Evolutionary conservation across 2,329 filamentous ascomycete genomes (phyloP).

Genomic region (Lasiodiplodia gonubiensis): DNA sequence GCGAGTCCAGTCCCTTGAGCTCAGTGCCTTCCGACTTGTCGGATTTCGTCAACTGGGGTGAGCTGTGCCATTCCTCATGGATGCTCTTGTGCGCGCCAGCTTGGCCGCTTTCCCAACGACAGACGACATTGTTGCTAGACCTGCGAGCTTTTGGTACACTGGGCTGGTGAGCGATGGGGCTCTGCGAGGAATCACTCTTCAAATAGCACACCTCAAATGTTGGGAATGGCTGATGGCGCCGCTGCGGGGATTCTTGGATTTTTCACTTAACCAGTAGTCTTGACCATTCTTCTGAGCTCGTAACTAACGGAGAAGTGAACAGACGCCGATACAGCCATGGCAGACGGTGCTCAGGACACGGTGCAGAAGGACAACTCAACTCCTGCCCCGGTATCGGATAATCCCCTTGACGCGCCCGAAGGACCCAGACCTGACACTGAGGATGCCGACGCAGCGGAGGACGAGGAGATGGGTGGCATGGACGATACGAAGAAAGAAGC

Average conservation of each 20-base stretch:
- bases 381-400: constrained; percentile 63
- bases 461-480: constrained; percentile 69
- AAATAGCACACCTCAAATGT: neutral
- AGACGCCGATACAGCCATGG: constrained; percentile 63
- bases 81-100: neutral
- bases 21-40: neutral
- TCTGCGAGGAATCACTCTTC: neutral
- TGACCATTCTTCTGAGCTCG: too few relatives aligned
- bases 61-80: neutral
- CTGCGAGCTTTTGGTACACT: neutral
- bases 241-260: neutral
- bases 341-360: constrained; percentile 51
- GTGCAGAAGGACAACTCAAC: constrained; percentile 54
- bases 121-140: neutral
- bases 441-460: constrained; percentile 65
- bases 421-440: constrained; percentile 65
- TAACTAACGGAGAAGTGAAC: neutral
- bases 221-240: neutral
- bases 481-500: constrained; percentile 48
- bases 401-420: constrained; percentile 71
- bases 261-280: neutral
- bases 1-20: neutral
- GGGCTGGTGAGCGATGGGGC: neutral
- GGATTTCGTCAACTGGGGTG: neutral
- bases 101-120: neutral